Conservation (phyloP, 768 basidiomycete species). For the Hirschioporus abietinus region DNA sequence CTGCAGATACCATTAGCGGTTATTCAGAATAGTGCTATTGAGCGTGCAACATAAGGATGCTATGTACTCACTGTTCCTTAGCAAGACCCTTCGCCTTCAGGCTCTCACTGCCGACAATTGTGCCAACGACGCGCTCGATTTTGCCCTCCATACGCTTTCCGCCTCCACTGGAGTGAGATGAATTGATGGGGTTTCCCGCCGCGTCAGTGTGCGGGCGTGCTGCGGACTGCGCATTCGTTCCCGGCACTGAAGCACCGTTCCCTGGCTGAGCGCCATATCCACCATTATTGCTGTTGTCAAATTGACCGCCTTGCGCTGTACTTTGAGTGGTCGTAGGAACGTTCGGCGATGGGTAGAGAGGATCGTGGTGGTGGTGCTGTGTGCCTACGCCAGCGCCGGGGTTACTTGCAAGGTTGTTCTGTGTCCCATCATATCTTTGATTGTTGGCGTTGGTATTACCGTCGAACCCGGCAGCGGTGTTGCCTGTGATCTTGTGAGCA, state of each 20-base stretch:
- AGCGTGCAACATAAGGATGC: neutral
- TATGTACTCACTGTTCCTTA: conserved; percentile 38
- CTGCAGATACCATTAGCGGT: conserved; percentile 13
- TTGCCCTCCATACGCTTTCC: conserved; percentile 39
- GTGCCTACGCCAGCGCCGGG: neutral
- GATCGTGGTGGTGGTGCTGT: neutral
- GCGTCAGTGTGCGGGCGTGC: neutral
- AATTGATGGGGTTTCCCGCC: neutral
- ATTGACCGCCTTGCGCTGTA: too few species aligned
- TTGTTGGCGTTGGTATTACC: neutral
- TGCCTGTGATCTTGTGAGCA: neutral
- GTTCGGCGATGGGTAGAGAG: neutral
- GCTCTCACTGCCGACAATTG: conserved; percentile 38
- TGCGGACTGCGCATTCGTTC: neutral
- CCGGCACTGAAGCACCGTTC: neutral
- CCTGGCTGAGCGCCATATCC: neutral
- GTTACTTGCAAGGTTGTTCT: too few species aligned
- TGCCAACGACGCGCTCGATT: conserved; percentile 41
- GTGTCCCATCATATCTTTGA: too few species aligned
- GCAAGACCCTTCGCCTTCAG: conserved; percentile 46
- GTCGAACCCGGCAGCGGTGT: neutral
- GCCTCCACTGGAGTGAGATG: conserved; percentile 14
- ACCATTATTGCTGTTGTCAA: neutral
- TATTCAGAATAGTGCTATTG: conserved; percentile 1
- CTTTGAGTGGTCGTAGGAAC: neutral